These are phyloP conservation scores for Solanum arcanum DNA, from an alignment of 257 asterid genomes.

Conservation along the genomic window DNA sequence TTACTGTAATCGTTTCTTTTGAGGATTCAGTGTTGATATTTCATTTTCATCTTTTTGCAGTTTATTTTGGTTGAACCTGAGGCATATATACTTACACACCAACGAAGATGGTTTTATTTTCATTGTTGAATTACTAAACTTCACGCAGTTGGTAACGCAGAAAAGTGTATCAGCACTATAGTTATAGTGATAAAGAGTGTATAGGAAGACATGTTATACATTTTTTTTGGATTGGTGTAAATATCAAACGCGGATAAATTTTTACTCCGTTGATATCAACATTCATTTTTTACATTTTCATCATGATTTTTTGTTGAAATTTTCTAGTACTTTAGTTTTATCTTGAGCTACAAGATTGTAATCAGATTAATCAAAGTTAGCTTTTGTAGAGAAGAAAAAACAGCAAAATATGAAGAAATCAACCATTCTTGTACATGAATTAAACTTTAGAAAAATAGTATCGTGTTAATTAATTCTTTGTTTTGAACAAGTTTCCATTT, in stretches of 20 bases:
- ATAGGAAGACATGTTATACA: neutral
- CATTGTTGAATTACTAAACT: constrained; percentile 58
- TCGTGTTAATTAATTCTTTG: neutral
- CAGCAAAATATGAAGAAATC: neutral
- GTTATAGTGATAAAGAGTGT: neutral
- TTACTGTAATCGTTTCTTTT: too few species aligned
- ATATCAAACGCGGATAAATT: neutral
- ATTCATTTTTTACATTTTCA: neutral
- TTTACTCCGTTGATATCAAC: neutral
- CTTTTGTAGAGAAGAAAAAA: neutral
- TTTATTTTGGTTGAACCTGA: too few species aligned
- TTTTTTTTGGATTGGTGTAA: neutral
- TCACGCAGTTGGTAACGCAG: constrained; percentile 31
- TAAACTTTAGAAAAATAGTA: neutral
- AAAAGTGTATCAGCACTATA: neutral
- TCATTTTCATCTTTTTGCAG: too few species aligned
- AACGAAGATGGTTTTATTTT: constrained; percentile 9
- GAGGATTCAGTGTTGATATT: too few species aligned
- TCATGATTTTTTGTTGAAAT: neutral
- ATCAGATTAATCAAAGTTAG: neutral
- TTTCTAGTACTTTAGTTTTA: neutral
- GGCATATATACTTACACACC: constrained; percentile 7
- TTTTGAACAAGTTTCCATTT: neutral
- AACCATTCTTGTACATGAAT: neutral
- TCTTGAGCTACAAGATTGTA: neutral